These are phyloP conservation scores for Pseudogymnoascus sp. DNA, from an alignment of 2,329 filamentous ascomycete species.

Conservation along the genomic window DNA sequence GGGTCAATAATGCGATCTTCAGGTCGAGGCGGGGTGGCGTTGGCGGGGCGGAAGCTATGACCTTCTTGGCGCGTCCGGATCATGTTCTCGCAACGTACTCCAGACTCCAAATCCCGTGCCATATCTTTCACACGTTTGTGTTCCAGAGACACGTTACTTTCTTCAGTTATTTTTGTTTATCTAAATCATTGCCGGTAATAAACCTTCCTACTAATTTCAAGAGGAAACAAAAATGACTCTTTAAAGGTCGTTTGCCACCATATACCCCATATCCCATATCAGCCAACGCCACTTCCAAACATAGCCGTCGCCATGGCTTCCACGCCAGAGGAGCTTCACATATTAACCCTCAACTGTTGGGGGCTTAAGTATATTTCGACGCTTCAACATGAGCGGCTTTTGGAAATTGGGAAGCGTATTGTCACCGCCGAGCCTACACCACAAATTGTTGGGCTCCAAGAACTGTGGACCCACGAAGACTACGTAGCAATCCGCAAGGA, in stretches of 20 bases:
- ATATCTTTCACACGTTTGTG: not conserved
- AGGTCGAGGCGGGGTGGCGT: not conserved
- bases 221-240: not conserved
- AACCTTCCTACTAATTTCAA: not conserved
- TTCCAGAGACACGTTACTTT: not conserved
- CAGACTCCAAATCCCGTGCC: not conserved
- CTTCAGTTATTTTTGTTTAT: not conserved
- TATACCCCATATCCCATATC: not conserved
- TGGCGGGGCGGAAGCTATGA: not conserved
- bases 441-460: slow-evolving; percentile 86
- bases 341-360: slow-evolving; percentile 95
- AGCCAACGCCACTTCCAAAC: not conserved
- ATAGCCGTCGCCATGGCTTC: slow-evolving; percentile 18
- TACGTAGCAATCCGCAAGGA: slow-evolving; percentile 69
- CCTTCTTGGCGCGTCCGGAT: not conserved
- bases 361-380: slow-evolving; percentile 81
- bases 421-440: slow-evolving; percentile 59
- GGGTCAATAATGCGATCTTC: not conserved
- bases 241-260: not conserved
- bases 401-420: slow-evolving; percentile 76
- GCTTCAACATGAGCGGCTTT: slow-evolving; percentile 66
- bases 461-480: slow-evolving; percentile 86
- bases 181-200: not conserved
- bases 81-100: slow-evolving; percentile 3
- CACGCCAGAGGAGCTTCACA: slow-evolving; percentile 56